Evolutionary conservation across 2,329 filamentous ascomycete genomes (phyloP).

Genomic region (Verticillium nonalfalfae): DNA sequence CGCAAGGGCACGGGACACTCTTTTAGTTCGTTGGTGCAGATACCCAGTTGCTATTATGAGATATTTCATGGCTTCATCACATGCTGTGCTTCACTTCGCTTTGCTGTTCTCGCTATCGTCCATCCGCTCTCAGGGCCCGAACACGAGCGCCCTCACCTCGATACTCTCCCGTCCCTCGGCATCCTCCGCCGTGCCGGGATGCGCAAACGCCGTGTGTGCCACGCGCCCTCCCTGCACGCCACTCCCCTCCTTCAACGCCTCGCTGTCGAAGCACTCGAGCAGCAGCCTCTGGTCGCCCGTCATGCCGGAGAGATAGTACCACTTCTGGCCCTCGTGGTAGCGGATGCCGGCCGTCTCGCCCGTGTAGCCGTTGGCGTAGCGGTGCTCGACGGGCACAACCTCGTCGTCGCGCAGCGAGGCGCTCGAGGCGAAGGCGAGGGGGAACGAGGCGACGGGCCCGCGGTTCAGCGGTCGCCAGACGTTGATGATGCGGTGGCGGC

Average conservation of each 20-base stretch:
- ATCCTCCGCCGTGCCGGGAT: slow-evolving; percentile 63
- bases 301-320: slow-evolving; percentile 80
- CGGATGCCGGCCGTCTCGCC: slow-evolving; percentile 70
- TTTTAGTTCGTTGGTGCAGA: not conserved
- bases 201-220: slow-evolving; percentile 74
- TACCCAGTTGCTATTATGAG: not conserved
- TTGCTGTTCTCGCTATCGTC: not conserved
- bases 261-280: slow-evolving; percentile 73
- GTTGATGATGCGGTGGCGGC: slow-evolving; percentile 78
- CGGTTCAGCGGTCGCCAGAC: slow-evolving; percentile 68
- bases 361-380: slow-evolving; percentile 60
- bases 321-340: slow-evolving; percentile 56
- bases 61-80: not conserved
- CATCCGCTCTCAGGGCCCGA: slow-evolving; percentile 45
- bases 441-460: slow-evolving; percentile 57
- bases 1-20: not conserved
- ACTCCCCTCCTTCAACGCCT: slow-evolving; percentile 41
- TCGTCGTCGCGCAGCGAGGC: slow-evolving; percentile 54
- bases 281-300: slow-evolving; percentile 64
- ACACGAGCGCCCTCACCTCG: slow-evolving; percentile 80
- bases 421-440: slow-evolving; percentile 64
- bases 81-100: not conserved
- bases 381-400: slow-evolving; percentile 65
- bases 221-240: slow-evolving; percentile 47
- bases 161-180: slow-evolving; percentile 78